These are phyloP conservation scores for Botryotinia convoluta DNA, from an alignment of 2,329 filamentous ascomycete species.

Conservation along the genomic window DNA sequence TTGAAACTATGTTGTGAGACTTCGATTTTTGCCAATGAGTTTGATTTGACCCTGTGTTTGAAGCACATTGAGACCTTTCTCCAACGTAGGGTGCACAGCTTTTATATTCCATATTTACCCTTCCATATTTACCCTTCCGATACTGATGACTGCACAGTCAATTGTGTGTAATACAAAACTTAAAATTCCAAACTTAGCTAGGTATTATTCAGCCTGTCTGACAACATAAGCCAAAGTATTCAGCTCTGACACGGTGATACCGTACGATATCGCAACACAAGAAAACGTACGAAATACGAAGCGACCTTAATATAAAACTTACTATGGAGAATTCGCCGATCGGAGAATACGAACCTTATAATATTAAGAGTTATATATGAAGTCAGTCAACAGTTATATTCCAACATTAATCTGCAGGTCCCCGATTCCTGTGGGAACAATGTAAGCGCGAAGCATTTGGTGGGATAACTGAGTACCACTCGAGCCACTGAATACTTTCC, in stretches of 20 bases:
- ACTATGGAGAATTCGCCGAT: conserved; percentile 18
- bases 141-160: background rate
- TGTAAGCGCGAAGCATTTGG: conserved; percentile 2
- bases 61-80: conserved; percentile 11
- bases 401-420: conserved; percentile 3
- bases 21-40: background rate
- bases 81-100: conserved; percentile 16
- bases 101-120: conserved; percentile 20
- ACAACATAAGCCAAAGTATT: conserved; percentile 11
- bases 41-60: conserved; percentile 11
- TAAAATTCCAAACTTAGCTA: background rate
- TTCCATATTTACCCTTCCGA: conserved; percentile 18
- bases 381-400: background rate
- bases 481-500: background rate
- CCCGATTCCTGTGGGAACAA: background rate
- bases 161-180: background rate
- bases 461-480: conserved; percentile 1
- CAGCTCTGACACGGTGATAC: conserved; percentile 13
- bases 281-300: background rate
- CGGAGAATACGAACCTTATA: conserved; percentile 20
- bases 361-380: background rate
- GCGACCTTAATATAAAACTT: background rate
- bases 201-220: conserved; percentile 13
- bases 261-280: conserved; percentile 13
- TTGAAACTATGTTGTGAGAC: conserved; percentile 18